Evolutionary conservation across 345 rosid species (phyloP).

Genomic region (Chamaenerion angustifolium): DNA sequence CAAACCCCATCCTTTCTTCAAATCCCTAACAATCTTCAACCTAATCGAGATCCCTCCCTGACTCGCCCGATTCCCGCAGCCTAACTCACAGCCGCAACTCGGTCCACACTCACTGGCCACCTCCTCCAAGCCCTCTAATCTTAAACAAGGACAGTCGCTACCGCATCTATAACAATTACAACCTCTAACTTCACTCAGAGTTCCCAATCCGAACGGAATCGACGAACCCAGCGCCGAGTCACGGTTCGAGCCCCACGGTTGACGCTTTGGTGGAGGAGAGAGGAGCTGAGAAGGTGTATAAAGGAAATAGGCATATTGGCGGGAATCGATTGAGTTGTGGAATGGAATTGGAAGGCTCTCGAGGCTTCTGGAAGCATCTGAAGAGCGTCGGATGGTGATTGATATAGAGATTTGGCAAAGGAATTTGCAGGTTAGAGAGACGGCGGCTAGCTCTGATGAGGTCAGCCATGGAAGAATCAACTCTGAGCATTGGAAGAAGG

Average conservation of each 20-base stretch:
- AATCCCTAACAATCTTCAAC: slow-evolving; percentile 50
- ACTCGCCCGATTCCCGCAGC: slow-evolving; percentile 46
- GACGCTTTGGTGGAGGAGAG: slow-evolving; percentile 28
- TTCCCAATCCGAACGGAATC: not conserved
- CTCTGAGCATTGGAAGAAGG: slow-evolving; percentile 15
- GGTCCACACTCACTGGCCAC: slow-evolving; percentile 54
- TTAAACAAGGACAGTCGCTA: slow-evolving; percentile 21
- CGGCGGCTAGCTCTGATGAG: slow-evolving; percentile 39
- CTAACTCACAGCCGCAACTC: slow-evolving; percentile 45
- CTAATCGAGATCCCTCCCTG: slow-evolving; percentile 46
- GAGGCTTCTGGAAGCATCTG: slow-evolving; percentile 46
- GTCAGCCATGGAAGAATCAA: slow-evolving; percentile 62
- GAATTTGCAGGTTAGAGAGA: slow-evolving; percentile 44
- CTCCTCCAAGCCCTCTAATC: slow-evolving; percentile 15
- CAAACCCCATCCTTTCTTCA: slow-evolving; percentile 75
- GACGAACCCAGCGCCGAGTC: not conserved
- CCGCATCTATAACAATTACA: slow-evolving; percentile 41
- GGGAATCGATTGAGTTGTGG: slow-evolving; percentile 23
- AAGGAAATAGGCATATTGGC: slow-evolving; percentile 45
- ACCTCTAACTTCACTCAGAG: slow-evolving; percentile 19
- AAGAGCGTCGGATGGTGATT: slow-evolving; percentile 34
- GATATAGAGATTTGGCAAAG: slow-evolving; percentile 23
- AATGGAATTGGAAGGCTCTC: slow-evolving; percentile 31
- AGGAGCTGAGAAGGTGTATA: slow-evolving; percentile 52
- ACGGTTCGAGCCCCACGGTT: slow-evolving; percentile 48